These are phyloP conservation scores for Mucor saturninus DNA, from an alignment of 371 early-diverging fungal species.

Conservation along the genomic window DNA sequence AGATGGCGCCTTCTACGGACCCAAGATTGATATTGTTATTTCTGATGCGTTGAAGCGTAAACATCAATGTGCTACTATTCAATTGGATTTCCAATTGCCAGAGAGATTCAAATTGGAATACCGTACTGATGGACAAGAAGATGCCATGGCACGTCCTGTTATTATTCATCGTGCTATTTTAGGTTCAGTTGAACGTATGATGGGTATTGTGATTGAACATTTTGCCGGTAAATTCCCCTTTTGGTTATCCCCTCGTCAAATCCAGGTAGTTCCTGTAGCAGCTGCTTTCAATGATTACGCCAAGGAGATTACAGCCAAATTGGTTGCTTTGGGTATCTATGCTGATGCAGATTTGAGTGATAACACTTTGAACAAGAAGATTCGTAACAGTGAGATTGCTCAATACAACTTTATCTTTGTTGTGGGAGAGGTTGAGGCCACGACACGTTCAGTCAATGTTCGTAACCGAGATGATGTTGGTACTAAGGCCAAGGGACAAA, in stretches of 20 bases:
- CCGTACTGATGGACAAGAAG: slow-evolving; percentile 64
- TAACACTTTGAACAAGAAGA: slow-evolving; percentile 95
- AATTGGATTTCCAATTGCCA: slow-evolving; percentile 98
- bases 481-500: slow-evolving; percentile 82
- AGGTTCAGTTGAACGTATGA: slow-evolving; percentile 98
- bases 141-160: slow-evolving; percentile 83
- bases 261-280: slow-evolving; percentile 87
- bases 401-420: slow-evolving; percentile 93
- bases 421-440: slow-evolving; percentile 94
- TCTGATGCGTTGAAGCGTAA: slow-evolving; percentile 92
- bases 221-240: slow-evolving; percentile 98
- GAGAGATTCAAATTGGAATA: slow-evolving; percentile 92
- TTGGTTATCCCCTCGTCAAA: slow-evolving; percentile 98
- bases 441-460: slow-evolving; percentile 87
- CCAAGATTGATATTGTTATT: slow-evolving; percentile 99
- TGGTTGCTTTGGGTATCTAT: slow-evolving; percentile 78
- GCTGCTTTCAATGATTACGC: slow-evolving; percentile 72
- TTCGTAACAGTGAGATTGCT: slow-evolving; percentile 78
- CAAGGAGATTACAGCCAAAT: slow-evolving; percentile 50
- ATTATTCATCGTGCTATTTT: slow-evolving; percentile 99
- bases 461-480: slow-evolving; percentile 87
- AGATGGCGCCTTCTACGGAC: slow-evolving; percentile 99
- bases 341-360: slow-evolving; percentile 90
- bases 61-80: slow-evolving; percentile 99
- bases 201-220: slow-evolving; percentile 97